Evolutionary conservation across 2,329 filamentous ascomycete genomes (phyloP).

Genomic region (Dactylonectria macrodidyma): DNA sequence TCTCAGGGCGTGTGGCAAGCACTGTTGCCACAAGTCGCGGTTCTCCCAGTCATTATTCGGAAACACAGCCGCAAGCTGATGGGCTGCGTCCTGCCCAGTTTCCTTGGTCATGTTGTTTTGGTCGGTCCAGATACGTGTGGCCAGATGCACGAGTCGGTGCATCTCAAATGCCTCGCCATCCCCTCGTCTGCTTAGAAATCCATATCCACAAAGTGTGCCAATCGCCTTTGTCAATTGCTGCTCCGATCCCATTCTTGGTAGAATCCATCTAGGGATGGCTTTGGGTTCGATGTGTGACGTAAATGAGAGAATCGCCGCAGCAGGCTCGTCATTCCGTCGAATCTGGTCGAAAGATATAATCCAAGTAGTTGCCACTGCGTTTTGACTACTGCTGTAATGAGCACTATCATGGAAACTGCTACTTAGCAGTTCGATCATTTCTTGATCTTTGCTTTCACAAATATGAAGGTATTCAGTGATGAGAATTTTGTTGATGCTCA

Average conservation of each 20-base stretch:
- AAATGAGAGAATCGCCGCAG: conserved; percentile 55
- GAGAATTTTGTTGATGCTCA: conserved; percentile 43
- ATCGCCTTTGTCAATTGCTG: conserved; percentile 35
- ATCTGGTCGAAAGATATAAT: conserved; percentile 59
- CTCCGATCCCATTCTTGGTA: conserved; percentile 37
- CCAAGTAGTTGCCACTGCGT: conserved; percentile 57
- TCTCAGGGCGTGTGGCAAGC: conserved; percentile 11
- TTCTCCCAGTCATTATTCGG: conserved; percentile 10
- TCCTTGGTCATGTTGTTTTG: not conserved
- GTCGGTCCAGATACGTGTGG: not conserved
- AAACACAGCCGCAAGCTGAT: conserved; percentile 34
- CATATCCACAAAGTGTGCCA: conserved; percentile 49
- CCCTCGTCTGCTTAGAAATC: conserved; percentile 17
- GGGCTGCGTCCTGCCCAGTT: conserved; percentile 36
- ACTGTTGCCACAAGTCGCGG: not conserved
- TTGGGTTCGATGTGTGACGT: conserved; percentile 58
- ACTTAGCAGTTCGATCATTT: not conserved
- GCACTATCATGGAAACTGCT: conserved; percentile 52
- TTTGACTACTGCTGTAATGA: conserved; percentile 50
- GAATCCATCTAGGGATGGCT: conserved; percentile 54
- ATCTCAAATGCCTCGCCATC: conserved; percentile 18
- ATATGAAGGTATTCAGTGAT: conserved; percentile 47
- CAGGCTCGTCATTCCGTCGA: conserved; percentile 42
- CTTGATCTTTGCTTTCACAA: conserved; percentile 33
- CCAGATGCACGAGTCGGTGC: conserved; percentile 35